Evolutionary conservation across 176 grass and related monocot genomes (phyloP).

Genomic region (Thinopyrum elongatum): DNA sequence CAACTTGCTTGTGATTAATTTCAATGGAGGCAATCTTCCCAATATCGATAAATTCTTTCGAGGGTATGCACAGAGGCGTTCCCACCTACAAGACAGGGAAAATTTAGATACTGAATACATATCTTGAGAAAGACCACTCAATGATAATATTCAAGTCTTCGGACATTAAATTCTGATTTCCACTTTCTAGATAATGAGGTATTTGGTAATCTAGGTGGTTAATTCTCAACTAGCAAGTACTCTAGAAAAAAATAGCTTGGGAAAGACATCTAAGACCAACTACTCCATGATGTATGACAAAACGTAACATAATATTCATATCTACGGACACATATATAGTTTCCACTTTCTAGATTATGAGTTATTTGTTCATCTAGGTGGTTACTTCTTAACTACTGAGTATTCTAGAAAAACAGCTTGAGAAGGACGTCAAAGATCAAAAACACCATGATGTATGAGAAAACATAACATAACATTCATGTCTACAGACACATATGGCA

Average conservation of each 20-base stretch:
- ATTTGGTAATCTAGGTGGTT: no score
- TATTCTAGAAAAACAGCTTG: no score
- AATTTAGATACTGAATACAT: conserved; percentile 5
- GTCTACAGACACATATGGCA: no score
- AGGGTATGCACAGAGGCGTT: conserved; percentile 78
- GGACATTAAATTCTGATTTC: neutral
- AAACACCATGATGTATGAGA: no score
- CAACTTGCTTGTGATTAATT: conserved; percentile 93
- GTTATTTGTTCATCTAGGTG: no score
- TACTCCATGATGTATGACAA: no score
- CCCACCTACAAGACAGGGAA: conserved; percentile 51
- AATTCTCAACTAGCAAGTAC: no score
- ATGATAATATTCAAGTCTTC: neutral
- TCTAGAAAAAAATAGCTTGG: no score
- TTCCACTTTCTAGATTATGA: neutral
- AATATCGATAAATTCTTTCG: conserved; percentile 71
- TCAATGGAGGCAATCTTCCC: conserved; percentile 86
- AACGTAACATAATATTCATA: neutral
- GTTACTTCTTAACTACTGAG: no score
- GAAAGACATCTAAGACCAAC: no score
- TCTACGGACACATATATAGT: neutral
- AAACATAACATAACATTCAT: no score
- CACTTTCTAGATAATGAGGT: neutral
- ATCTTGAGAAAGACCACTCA: neutral
- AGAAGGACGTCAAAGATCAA: no score